Evolutionary conservation across 805 yeast species (phyloP), one percentile per base, ranked within the genome.

Genomic region (Starmerella kuoi): DNA sequence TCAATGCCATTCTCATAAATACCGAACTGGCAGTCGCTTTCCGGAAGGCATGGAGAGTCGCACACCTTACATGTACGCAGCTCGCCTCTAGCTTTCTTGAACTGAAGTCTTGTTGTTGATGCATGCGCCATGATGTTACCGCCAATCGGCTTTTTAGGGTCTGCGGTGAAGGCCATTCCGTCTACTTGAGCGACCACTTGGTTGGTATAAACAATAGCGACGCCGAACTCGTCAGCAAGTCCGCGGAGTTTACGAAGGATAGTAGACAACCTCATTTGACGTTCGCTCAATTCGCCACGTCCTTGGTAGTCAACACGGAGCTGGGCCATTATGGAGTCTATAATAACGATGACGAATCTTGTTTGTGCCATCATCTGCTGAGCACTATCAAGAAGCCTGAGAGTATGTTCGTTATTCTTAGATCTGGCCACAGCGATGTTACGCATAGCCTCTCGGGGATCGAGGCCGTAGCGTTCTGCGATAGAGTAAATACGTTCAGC

Each of bases 131-230:
- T 79, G 54, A 91, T 91, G 58, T 91, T 88, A 55, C 98, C 98
- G 48, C 98, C 98, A 52, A 91, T 88, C 15, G 98, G 98, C 61
- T 91, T 91, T 61, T 91, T 91, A 14, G 97, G 96, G 61, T 91
- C 98, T 1, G 95, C 94, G 54, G 87, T 86, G 61, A 77, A 87
- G 66, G 76, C 65, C 32, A 76, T 76, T 56, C 93, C 93, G 57
- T 91, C 98, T 17, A 91, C 98, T 62, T 87, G 96, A 3, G 97
- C 96, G 5, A 85, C 95, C 19, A 91, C 98, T 62, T 91, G 98
- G 63, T 91, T 91, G 2, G 93, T 82, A 35, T 91, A 85, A 5
- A 91, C 86, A 8, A 88, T 95, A 0, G 97, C 98, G 44, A 91
- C 85, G 35, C 98, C 98, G 63, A 83, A 91, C 65, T 88, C 97